These are phyloP conservation scores for Peronospora belbahrii DNA, from an alignment of 352 stramenopile genomes.

Conservation along the genomic window DNA sequence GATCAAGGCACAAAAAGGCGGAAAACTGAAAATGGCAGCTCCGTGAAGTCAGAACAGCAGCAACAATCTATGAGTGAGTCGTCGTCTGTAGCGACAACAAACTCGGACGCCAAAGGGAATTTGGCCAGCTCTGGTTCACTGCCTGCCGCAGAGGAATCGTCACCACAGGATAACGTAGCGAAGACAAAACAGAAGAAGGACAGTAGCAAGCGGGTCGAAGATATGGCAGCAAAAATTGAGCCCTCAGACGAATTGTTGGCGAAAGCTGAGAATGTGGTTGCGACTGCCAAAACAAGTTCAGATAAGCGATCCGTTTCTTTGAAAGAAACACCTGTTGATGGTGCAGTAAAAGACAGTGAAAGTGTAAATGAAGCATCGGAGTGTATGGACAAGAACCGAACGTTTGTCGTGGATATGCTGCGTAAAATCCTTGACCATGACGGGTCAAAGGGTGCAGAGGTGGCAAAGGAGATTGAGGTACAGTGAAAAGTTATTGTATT, in stretches of 20 bases:
- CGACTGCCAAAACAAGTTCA: not conserved
- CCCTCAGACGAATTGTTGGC: not conserved
- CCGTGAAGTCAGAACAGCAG: slow-evolving; percentile 15
- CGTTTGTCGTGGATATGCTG: slow-evolving; percentile 62
- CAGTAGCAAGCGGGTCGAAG: not conserved
- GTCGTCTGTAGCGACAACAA: slow-evolving; percentile 4
- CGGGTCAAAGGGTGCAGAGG: slow-evolving; percentile 26
- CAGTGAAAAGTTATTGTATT: not conserved
- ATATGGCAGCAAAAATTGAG: slow-evolving; percentile 1
- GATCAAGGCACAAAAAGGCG: slow-evolving; percentile 34
- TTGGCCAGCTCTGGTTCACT: not conserved
- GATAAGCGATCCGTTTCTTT: slow-evolving; percentile 6
- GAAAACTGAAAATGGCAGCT: slow-evolving; percentile 30
- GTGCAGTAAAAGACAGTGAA: slow-evolving; percentile 11
- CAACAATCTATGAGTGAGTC: slow-evolving; percentile 1
- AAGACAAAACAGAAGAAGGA: slow-evolving; percentile 11
- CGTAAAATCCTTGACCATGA: slow-evolving; percentile 44
- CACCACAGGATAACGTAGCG: slow-evolving; percentile 3
- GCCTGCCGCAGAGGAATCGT: slow-evolving; percentile 3
- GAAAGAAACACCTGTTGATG: slow-evolving; percentile 5
- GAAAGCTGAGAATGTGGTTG: slow-evolving; percentile 5
- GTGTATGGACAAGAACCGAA: slow-evolving; percentile 47
- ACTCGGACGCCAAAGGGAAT: slow-evolving; percentile 9
- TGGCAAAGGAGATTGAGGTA: slow-evolving; percentile 74
- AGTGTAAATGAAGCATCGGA: slow-evolving; percentile 31